phyloP scores from a whole-genome alignment of 106 monocot genomes.

The Dendrobium huoshanense region DNA sequence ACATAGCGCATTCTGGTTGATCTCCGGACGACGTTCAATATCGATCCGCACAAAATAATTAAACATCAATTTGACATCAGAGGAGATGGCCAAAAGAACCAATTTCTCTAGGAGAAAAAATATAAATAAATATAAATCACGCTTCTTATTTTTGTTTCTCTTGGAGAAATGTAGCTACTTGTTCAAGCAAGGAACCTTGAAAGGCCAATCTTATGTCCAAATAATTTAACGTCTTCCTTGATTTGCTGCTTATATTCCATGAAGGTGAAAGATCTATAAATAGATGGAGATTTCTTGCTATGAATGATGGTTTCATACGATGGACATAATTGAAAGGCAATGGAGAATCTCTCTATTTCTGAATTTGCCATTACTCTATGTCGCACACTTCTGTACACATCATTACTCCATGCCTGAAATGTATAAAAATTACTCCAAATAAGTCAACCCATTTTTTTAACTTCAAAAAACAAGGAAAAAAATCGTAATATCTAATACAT shows the following conservation, averaged over 20 bases:
- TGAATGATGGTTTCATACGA: conserved; percentile 32
- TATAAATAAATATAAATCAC: no score
- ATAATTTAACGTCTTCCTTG: conserved; percentile 34
- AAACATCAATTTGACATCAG: no score
- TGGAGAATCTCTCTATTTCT: conserved; percentile 37
- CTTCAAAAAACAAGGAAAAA: no score
- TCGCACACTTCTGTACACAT: conserved; percentile 41
- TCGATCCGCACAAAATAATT: no score
- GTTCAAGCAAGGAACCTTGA: conserved; percentile 26
- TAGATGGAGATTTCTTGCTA: conserved; percentile 7
- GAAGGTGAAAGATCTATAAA: conserved; percentile 45
- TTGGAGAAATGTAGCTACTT: neutral
- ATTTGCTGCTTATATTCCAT: conserved; percentile 33
- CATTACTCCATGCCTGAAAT: conserved; percentile 49
- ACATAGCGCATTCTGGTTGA: no score
- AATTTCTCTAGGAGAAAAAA: no score
- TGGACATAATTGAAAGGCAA: conserved; percentile 44
- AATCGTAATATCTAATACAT: no score
- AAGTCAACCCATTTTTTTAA: no score
- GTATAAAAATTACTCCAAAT: no score
- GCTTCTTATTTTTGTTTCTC: no score
- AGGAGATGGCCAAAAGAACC: no score
- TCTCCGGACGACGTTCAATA: no score
- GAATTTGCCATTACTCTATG: conserved; percentile 41
- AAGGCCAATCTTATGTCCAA: conserved; percentile 41